A percentile compares a stretch with the other conserved stretches of the same genome.
phyloP scores from a whole-genome alignment of 2,329 filamentous ascomycete genomes.

The Celoporthe dispersa region DNA sequence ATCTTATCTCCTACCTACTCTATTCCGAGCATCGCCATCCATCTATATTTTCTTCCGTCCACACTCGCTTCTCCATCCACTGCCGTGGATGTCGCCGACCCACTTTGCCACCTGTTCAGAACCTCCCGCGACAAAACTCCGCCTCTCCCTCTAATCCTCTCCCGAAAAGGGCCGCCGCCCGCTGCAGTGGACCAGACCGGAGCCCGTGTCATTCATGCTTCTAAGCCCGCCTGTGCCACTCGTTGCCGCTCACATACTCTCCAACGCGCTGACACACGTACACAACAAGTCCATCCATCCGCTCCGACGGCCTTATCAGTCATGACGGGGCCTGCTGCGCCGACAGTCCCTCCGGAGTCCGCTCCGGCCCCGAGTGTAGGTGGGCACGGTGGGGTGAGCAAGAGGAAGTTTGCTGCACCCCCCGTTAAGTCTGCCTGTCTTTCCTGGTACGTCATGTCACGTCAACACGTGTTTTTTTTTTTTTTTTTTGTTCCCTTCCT shows the following conservation, averaged over 20 bases:
- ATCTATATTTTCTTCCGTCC: not conserved
- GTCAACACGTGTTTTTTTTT: slow-evolving; percentile 12
- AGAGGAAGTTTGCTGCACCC: slow-evolving; percentile 50
- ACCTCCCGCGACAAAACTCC: not conserved
- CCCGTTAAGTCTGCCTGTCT: slow-evolving; percentile 57
- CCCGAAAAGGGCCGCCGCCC: not conserved
- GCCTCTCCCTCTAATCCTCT: not conserved
- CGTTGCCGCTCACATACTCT: not conserved
- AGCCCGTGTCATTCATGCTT: not conserved
- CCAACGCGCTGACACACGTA: not conserved
- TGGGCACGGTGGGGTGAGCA: slow-evolving; percentile 27
- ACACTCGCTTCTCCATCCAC: not conserved
- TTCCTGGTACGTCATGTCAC: slow-evolving; percentile 47
- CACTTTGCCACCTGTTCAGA: slow-evolving; percentile 1
- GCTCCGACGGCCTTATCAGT: not conserved
- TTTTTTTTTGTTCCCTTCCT: not conserved
- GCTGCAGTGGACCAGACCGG: not conserved
- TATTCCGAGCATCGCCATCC: not conserved
- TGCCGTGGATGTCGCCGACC: not conserved
- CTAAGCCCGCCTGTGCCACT: not conserved
- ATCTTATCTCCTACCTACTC: not conserved
- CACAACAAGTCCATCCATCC: not conserved
- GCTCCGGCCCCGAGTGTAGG: not conserved
- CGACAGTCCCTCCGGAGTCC: slow-evolving; percentile 14
- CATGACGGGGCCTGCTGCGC: slow-evolving; percentile 31